Evolutionary conservation across 2,329 filamentous ascomycete species (phyloP).

Genomic region (Colletotrichum simmondsii): DNA sequence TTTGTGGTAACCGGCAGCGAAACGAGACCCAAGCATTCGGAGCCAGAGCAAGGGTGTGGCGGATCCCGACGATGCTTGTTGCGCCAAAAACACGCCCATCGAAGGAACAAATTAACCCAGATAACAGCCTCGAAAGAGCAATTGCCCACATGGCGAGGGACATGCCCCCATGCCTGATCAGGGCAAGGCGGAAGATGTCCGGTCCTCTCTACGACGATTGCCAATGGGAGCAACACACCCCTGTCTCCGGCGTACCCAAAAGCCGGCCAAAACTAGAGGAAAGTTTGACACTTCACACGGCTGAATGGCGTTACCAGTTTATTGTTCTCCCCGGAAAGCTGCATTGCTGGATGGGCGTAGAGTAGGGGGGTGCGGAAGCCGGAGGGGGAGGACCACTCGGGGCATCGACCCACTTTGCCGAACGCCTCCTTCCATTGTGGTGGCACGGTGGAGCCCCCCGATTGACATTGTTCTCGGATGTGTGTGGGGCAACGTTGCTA

Average conservation of each 20-base stretch:
- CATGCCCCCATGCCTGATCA: not conserved
- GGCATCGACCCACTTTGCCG: constrained; percentile 12
- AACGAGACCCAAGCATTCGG: not conserved
- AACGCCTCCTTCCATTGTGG: constrained; percentile 20
- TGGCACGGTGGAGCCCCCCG: not conserved
- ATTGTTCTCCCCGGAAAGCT: constrained; percentile 13
- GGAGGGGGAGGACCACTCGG: not conserved
- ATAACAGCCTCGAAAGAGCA: not conserved
- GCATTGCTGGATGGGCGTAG: not conserved
- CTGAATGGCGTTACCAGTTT: not conserved
- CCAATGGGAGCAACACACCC: not conserved
- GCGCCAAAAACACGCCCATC: not conserved
- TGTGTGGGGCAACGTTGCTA: not conserved
- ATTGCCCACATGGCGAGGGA: not conserved
- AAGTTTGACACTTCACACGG: not conserved
- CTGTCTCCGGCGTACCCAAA: not conserved
- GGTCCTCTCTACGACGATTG: not conserved
- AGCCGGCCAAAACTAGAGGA: not conserved
- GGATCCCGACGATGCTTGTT: not conserved
- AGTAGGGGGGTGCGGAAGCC: not conserved
- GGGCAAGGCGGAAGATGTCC: not conserved
- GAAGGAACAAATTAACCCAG: not conserved
- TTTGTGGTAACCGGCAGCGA: not conserved
- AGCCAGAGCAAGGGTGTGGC: not conserved
- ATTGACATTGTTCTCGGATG: constrained; percentile 31